Evolutionary conservation across 108 stramenopile species (phyloP).

Genomic region (Pseudonitzschia multiseries): DNA sequence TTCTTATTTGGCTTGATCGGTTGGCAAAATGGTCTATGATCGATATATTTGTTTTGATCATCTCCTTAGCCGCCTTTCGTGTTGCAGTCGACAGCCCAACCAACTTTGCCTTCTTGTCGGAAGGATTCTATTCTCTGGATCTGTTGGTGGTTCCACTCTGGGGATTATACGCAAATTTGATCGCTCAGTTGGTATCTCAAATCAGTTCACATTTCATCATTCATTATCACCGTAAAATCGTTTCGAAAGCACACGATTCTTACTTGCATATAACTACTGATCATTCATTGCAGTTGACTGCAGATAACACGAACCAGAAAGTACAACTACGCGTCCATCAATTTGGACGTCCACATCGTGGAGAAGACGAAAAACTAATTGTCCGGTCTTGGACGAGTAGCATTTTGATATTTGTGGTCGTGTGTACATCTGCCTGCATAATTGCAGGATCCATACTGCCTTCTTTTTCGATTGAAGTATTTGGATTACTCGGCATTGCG

Average conservation of each 20-base stretch:
- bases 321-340: conserved; percentile 23
- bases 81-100: conserved; percentile 65
- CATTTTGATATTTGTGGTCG: conserved; percentile 22
- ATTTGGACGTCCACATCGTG: conserved; percentile 49
- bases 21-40: conserved; percentile 75
- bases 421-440: conserved; percentile 17
- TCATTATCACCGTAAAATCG: conserved; percentile 69
- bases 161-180: conserved; percentile 83
- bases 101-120: conserved; percentile 58
- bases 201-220: conserved; percentile 82
- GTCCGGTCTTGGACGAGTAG: conserved; percentile 41
- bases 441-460: conserved; percentile 57
- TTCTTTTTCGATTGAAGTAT: conserved; percentile 61
- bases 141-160: conserved; percentile 77
- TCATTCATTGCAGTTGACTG: neutral
- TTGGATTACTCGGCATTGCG: conserved; percentile 74
- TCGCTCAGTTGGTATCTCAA: conserved; percentile 76
- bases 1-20: conserved; percentile 76
- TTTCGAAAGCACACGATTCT: conserved; percentile 15
- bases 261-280: neutral
- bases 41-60: conserved; percentile 72
- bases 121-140: conserved; percentile 63
- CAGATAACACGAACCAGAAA: conserved; percentile 1
- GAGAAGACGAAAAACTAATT: conserved; percentile 35
- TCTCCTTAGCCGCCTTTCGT: conserved; percentile 67